phyloP scores from a whole-genome alignment of 2,329 filamentous ascomycete species.

The Fusarium paranaense region DNA sequence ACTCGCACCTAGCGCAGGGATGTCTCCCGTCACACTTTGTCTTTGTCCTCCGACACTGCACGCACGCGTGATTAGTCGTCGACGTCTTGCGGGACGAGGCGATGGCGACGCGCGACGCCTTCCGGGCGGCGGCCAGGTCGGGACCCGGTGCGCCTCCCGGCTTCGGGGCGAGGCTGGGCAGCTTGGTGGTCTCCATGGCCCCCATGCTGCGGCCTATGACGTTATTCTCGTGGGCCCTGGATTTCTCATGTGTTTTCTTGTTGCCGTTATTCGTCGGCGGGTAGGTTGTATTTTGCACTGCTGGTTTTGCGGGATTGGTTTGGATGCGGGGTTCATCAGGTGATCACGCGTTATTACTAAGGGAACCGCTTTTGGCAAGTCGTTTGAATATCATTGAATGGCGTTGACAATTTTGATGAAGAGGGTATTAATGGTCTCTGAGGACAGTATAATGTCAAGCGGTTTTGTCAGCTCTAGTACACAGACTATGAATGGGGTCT shows the following conservation, averaged over 20 bases:
- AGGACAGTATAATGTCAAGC: background rate
- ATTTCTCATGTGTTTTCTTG: background rate
- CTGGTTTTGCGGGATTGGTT: background rate
- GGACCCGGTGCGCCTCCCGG: background rate
- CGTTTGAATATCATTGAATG: background rate
- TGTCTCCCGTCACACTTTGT: constrained; percentile 22
- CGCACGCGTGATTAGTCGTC: constrained; percentile 12
- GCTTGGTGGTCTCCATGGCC: constrained; percentile 11
- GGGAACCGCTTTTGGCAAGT: background rate
- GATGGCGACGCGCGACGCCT: background rate
- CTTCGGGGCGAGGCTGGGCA: constrained; percentile 18
- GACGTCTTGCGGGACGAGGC: constrained; percentile 6
- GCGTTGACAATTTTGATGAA: background rate
- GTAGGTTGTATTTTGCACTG: background rate
- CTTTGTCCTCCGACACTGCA: constrained; percentile 22
- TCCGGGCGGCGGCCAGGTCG: background rate
- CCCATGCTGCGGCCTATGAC: constrained; percentile 15
- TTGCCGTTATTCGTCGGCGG: background rate
- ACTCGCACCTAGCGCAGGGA: constrained; percentile 7
- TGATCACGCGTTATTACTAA: background rate
- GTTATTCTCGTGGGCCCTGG: constrained; percentile 4
- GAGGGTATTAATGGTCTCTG: background rate
- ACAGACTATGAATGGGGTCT: background rate
- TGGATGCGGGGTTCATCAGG: background rate
- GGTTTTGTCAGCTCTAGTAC: background rate